Evolutionary conservation across 2,329 filamentous ascomycete species (phyloP).

Genomic region (Colletotrichum gloeosporioides): DNA sequence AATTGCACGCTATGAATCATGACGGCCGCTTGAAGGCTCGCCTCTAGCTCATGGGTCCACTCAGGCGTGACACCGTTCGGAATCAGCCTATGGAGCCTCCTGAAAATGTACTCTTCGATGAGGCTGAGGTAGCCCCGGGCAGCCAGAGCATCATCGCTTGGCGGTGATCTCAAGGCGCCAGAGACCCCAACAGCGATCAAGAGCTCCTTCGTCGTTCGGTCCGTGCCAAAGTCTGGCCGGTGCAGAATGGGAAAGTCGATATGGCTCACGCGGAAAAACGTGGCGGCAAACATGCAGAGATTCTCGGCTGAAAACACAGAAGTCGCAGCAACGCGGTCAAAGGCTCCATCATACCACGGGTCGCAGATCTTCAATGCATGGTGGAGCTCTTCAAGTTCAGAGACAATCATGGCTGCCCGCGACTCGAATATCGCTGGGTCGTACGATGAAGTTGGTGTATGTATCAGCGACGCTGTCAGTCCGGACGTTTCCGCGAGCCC

Average conservation of each 20-base stretch:
- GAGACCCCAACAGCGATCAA: constrained; percentile 23
- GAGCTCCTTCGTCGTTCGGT: constrained; percentile 15
- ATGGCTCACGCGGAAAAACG: constrained; percentile 31
- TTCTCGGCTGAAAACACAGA: constrained; percentile 25
- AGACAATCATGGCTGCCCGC: not conserved
- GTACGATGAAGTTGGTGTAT: not conserved
- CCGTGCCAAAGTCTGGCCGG: constrained; percentile 26
- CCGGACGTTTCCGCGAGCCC: not conserved
- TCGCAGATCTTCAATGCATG: constrained; percentile 12
- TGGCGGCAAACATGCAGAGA: constrained; percentile 22
- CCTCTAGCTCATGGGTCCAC: constrained; percentile 1
- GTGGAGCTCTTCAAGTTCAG: not conserved
- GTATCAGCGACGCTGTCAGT: not conserved
- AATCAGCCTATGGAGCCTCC: constrained; percentile 6
- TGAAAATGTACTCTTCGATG: constrained; percentile 25
- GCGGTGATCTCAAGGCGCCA: constrained; percentile 23
- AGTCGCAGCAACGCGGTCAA: constrained; percentile 17
- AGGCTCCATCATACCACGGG: constrained; percentile 18
- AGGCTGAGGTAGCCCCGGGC: constrained; percentile 15
- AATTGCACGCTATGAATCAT: constrained; percentile 26
- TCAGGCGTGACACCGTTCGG: not conserved
- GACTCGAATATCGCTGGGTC: not conserved
- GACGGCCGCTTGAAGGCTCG: constrained; percentile 30
- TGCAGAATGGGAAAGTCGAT: constrained; percentile 31
- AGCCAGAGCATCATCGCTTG: constrained; percentile 22